Conservation (phyloP, 257 asterid species). For the Plantago ovata region DNA sequence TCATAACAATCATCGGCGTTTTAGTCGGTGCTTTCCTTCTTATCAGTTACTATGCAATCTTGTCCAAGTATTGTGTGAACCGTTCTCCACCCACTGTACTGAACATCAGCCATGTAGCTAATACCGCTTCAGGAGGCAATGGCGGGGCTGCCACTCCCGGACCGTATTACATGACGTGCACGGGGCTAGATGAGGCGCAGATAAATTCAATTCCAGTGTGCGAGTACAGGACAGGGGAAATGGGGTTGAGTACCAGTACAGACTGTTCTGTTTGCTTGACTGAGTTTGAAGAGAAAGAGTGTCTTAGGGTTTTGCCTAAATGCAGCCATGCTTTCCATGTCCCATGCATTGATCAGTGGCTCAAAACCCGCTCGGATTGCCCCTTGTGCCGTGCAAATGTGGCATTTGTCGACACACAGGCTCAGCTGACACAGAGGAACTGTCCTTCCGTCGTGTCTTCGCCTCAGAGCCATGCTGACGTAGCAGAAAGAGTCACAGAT, state of each 20-base stretch:
- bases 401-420: neutral
- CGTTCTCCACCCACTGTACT: neutral
- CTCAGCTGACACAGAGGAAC: neutral
- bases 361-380: slow-evolving; percentile 5
- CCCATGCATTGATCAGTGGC: slow-evolving; percentile 9
- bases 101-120: neutral
- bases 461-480: neutral
- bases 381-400: slow-evolving; percentile 8
- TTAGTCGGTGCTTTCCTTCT: slow-evolving; percentile 10
- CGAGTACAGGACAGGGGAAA: slow-evolving; percentile 8
- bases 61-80: slow-evolving; percentile 1
- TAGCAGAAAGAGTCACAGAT: neutral
- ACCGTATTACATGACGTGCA: neutral
- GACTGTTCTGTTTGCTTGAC: slow-evolving; percentile 1
- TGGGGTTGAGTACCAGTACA: neutral
- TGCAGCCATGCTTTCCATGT: slow-evolving; percentile 13
- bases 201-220: slow-evolving; percentile 3
- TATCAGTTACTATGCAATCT: slow-evolving; percentile 2
- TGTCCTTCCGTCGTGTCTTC: neutral
- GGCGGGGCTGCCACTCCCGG: neutral
- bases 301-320: slow-evolving; percentile 4
- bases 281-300: slow-evolving; percentile 5
- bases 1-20: slow-evolving; percentile 7
- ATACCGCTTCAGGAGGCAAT: neutral
- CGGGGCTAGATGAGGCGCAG: neutral